A percentile compares a stretch with the other conserved stretches of the same genome.
Evolutionary conservation across 345 rosid species (phyloP).

Genomic region (Hibiscus tridactylites): DNA sequence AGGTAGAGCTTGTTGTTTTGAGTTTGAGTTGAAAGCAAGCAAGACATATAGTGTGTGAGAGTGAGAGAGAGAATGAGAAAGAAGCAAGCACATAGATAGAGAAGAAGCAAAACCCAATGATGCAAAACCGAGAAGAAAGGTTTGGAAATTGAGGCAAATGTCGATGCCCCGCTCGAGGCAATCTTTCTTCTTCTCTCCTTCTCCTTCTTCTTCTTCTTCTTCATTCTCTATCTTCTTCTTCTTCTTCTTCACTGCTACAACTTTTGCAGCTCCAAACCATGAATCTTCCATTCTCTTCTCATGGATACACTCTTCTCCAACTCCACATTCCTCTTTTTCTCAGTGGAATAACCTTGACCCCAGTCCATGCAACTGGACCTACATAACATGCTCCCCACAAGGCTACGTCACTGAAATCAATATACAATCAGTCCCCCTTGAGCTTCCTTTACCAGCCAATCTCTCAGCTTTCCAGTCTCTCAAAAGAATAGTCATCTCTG

Average conservation of each 20-base stretch:
- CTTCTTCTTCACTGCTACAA: conserved; percentile 18
- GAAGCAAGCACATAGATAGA: conserved; percentile 19
- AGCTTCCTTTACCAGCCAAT: conserved; percentile 46
- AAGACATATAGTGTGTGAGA: conserved; percentile 26
- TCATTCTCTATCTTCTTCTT: conserved; percentile 20
- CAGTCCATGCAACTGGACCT: conserved; percentile 78
- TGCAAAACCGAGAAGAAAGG: conserved; percentile 56
- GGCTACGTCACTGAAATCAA: conserved; percentile 60
- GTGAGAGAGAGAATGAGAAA: neutral
- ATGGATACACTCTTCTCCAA: conserved; percentile 55
- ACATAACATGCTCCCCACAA: conserved; percentile 56
- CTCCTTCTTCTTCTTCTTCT: conserved; percentile 18
- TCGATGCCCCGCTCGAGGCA: conserved; percentile 49
- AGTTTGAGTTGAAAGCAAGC: conserved; percentile 55
- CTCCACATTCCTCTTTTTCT: conserved; percentile 30
- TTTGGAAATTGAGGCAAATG: conserved; percentile 78
- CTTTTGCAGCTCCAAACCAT: conserved; percentile 27
- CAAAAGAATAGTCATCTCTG: conserved; percentile 46
- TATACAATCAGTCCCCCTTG: conserved; percentile 49
- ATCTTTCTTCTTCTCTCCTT: conserved; percentile 17
- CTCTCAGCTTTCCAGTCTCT: conserved; percentile 51
- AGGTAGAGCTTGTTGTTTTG: conserved; percentile 11
- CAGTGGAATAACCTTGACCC: conserved; percentile 58
- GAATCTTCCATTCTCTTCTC: conserved; percentile 55
- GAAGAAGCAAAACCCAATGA: conserved; percentile 43